A percentile compares a stretch with the other conserved stretches of the same genome.
Conservation (phyloP, 2,329 filamentous ascomycete genomes). For the Penicillium digitatum region DNA sequence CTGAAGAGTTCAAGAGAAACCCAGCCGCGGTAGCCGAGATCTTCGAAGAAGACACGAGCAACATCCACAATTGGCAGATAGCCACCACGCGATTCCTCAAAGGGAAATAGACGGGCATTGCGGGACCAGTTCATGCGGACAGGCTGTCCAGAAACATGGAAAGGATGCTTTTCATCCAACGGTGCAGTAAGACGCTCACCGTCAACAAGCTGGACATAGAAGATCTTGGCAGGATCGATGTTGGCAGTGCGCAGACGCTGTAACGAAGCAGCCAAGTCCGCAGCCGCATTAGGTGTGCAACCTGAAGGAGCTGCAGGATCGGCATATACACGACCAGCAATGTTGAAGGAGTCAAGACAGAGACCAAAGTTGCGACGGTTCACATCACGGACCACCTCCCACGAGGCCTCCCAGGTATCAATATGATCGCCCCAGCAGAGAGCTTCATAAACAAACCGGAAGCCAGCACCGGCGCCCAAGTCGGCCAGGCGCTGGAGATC, state of each 20-base stretch:
- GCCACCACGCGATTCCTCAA: slow-evolving; percentile 56
- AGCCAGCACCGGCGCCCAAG: slow-evolving; percentile 50
- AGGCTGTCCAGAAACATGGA: slow-evolving; percentile 55
- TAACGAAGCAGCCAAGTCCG: slow-evolving; percentile 54
- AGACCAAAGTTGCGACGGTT: slow-evolving; percentile 71
- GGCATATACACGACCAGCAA: slow-evolving; percentile 67
- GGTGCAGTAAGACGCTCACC: slow-evolving; percentile 60
- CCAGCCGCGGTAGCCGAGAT: slow-evolving; percentile 26
- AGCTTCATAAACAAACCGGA: slow-evolving; percentile 62
- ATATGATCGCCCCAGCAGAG: slow-evolving; percentile 67
- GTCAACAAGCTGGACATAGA: slow-evolving; percentile 72
- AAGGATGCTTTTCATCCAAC: slow-evolving; percentile 44
- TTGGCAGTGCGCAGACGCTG: slow-evolving; percentile 53
- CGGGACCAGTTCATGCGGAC: slow-evolving; percentile 71
- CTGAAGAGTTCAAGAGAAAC: slow-evolving; percentile 26
- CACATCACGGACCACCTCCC: slow-evolving; percentile 64
- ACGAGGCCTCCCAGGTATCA: slow-evolving; percentile 68
- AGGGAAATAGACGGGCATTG: slow-evolving; percentile 67
- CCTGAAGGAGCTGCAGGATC: slow-evolving; percentile 58
- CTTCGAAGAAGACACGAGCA: slow-evolving; percentile 33
- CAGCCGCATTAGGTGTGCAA: slow-evolving; percentile 49
- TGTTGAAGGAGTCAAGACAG: slow-evolving; percentile 75
- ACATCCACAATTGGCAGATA: slow-evolving; percentile 65
- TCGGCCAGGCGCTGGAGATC: slow-evolving; percentile 56
- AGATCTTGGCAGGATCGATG: slow-evolving; percentile 59